Evolutionary conservation across 768 basidiomycete species (phyloP).

Genomic region (Calocybe cyanea): DNA sequence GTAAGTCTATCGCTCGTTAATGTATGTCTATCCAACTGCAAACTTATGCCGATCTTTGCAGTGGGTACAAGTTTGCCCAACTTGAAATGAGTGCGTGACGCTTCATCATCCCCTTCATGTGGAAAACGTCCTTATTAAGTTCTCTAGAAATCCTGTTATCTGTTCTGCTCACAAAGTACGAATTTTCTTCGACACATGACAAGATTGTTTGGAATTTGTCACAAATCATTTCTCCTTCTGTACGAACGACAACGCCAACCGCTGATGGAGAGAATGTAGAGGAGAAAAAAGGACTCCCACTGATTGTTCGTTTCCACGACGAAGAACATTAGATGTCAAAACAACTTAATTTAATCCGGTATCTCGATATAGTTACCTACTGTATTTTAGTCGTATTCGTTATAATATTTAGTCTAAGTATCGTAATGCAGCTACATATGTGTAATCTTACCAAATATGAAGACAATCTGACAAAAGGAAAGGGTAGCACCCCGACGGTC

Average conservation of each 20-base stretch:
- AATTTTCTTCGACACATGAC: constrained; percentile 30
- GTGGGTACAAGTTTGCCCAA: constrained; percentile 53
- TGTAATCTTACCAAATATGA: background rate
- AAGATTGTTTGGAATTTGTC: constrained; percentile 44
- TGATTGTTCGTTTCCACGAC: constrained; percentile 21
- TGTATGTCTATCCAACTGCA: background rate
- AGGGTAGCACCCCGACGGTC: no score
- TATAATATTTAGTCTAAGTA: background rate
- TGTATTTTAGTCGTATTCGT: no score
- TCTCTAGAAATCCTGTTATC: constrained; percentile 36
- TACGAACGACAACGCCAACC: constrained; percentile 16
- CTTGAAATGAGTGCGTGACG: constrained; percentile 49
- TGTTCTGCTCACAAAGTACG: constrained; percentile 31
- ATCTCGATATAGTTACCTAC: background rate
- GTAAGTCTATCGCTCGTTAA: constrained; percentile 26
- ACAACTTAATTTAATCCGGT: background rate
- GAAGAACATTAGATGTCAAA: constrained; percentile 1
- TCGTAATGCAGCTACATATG: background rate
- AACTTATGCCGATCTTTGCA: constrained; percentile 9
- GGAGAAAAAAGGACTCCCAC: constrained; percentile 35
- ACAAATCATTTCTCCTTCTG: constrained; percentile 44
- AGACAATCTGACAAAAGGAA: no score
- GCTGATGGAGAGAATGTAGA: constrained; percentile 14
- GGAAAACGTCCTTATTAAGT: background rate
- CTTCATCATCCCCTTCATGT: background rate